Conservation (phyloP, 495 filamentous ascomycete species). For the Penicillium odoratum region DNA sequence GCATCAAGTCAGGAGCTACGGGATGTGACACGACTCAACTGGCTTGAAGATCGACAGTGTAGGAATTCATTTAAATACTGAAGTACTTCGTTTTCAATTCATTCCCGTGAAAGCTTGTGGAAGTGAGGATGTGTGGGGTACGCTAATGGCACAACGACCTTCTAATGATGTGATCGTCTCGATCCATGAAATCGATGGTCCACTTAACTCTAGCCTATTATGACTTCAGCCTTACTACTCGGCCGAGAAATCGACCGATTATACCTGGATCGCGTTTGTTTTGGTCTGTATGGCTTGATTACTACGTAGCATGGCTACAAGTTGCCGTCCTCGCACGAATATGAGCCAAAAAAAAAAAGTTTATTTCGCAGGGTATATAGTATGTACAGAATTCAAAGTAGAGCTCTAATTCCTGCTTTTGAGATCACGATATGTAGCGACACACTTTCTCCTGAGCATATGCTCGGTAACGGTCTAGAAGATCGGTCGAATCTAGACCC, state of each 20-base stretch:
- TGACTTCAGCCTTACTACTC: not conserved
- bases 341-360: not conserved
- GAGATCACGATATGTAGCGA: not conserved
- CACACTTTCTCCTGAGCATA: slow-evolving; percentile 54
- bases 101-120: not conserved
- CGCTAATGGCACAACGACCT: slow-evolving; percentile 7
- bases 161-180: slow-evolving; percentile 2
- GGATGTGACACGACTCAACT: no score
- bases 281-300: not conserved
- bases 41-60: not conserved
- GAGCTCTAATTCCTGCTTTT: no score
- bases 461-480: slow-evolving; percentile 51
- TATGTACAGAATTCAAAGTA: not conserved
- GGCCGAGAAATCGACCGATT: not conserved
- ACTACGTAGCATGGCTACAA: not conserved
- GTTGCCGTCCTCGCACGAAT: not conserved
- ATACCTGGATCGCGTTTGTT: not conserved
- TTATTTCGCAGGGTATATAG: not conserved
- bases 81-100: not conserved
- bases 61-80: not conserved
- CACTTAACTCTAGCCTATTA: not conserved
- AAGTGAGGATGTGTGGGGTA: not conserved
- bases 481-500: slow-evolving; percentile 50
- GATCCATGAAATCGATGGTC: not conserved
- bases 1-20: not conserved